phyloP scores from a whole-genome alignment of 2,329 filamentous ascomycete genomes.

The Stagonosporopsis tanaceti region DNA sequence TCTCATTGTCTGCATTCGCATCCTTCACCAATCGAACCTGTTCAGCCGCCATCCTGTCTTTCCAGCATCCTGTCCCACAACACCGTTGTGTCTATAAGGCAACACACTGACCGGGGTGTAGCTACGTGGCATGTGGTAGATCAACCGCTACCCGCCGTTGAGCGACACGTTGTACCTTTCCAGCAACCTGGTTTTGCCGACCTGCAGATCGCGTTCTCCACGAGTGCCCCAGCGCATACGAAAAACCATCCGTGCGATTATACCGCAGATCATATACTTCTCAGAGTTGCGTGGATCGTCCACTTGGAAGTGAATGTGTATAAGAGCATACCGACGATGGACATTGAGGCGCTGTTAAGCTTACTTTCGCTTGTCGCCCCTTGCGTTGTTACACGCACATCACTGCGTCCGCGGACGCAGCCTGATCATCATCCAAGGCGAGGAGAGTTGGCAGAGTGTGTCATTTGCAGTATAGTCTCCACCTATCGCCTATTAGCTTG shows the following conservation, averaged over 20 bases:
- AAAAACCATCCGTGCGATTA: slow-evolving; percentile 2
- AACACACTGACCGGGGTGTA: background rate
- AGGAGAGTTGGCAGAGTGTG: slow-evolving; percentile 2
- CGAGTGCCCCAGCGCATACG: slow-evolving; percentile 6
- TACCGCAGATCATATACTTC: background rate
- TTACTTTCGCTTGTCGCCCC: slow-evolving; percentile 12
- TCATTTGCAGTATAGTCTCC: slow-evolving; percentile 7
- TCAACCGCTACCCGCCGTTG: slow-evolving; percentile 4
- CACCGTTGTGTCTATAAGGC: background rate
- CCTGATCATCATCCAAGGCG: slow-evolving; percentile 2
- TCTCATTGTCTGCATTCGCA: background rate
- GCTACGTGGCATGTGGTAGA: slow-evolving; percentile 11
- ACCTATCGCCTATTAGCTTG: slow-evolving; percentile 15
- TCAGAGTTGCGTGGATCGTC: too few species aligned
- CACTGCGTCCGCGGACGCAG: slow-evolving; percentile 7
- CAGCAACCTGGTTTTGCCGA: slow-evolving; percentile 13
- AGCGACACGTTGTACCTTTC: slow-evolving; percentile 14
- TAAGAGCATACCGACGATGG: background rate
- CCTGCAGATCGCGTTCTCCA: slow-evolving; percentile 9
- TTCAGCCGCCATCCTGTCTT: too few species aligned
- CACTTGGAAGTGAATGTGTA: background rate
- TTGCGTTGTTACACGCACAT: slow-evolving; percentile 19
- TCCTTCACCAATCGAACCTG: background rate
- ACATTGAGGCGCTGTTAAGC: slow-evolving; percentile 5
- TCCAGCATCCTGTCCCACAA: slow-evolving; percentile 1